Evolutionary conservation across 805 yeast species (phyloP), one percentile per base, ranked within the genome.

Genomic region (Teunomyces lycoperdinae): DNA sequence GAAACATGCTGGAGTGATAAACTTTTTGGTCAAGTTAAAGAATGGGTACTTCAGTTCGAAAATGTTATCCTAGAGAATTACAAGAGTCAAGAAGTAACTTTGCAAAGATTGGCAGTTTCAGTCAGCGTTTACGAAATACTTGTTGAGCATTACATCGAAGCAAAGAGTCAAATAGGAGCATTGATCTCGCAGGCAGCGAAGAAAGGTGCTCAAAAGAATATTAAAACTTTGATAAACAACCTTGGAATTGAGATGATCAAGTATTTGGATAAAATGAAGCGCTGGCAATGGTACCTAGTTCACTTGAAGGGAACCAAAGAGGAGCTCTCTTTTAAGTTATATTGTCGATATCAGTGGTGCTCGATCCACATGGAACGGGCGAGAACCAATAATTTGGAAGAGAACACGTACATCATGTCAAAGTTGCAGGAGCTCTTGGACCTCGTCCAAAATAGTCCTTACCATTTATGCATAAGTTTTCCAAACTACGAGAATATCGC

Each of bases 401-500:
- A 63, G 2, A 68, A 66, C 48, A 57, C 59, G 11, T 56, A 49
- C 14, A 59, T 70, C 2, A 61, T 62, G 16, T 43, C 43, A 10
- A 61, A 63, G 29, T 47, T 70, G n/a, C 42, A 55, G 24, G 54
- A 50, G 36, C 26, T 62, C 35, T 41, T 55, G 8, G 50, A 50
- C 0, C 20, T 54, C 4, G 43, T 62, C 8, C 20, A 33, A 5
- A n/a, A 30, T 3, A 24, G 47, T 3, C 36, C 42, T 1, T 38
- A 33, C 4, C 36, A 46, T 0, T 33, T 74, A 2, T 60, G 66
- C 7, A 65, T 85, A 0, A 56, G 63, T 0, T 81, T 78, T 61
- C 74, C 81, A 1, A 89, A 90, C 58, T 85, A 77, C 54, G 68
- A 73, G 1, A 68, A 76, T 47, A 79, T 91, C 11, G 84, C 89